Base-by-base conservation (phyloP, 2,329 filamentous ascomycete genomes). In the Cladosporium oxysporum region DNA sequence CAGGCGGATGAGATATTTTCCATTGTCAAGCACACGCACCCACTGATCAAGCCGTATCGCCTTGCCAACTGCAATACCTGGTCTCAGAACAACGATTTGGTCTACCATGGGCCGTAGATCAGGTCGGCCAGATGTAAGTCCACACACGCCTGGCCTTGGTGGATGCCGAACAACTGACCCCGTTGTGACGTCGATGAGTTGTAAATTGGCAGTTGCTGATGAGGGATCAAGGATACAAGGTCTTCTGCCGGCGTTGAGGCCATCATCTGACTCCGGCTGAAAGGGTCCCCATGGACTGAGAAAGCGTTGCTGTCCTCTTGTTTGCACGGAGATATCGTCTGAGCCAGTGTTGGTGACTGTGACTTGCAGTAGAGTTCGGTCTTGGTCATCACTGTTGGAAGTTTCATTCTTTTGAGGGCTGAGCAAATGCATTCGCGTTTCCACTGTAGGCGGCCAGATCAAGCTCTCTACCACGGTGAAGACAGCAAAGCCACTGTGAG, bases 291-390 rank as follows among this genome's bases (percentile, higher is more conserved):
- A 63, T 23, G 67, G 67, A 6, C 58, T 52, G n/a, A 71, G 62
- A 47, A 68, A 70, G 21, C 49, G 50, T 58, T 69, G 69, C 28
- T 64, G 61, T 33, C 67, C 68, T 18, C 65, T 64, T 28, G 67
- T 69, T 31, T 70, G 69, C 21, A 67, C 60, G 5, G 55, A 69
- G 28, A 70, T 65, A 6, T 63, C 7, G 14, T 64, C 28, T 21
- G 58, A 60, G 49, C 69, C 59, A 18, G 59, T 67, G 29, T 70
- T 70, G 8, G 52, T 55, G n/a, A 69, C 64, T 16, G 65, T 49
- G 37, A 71, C 53, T 33, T 64, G 55, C 29, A 71, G 62, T 10
- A 60, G 3, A 37, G 12, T 60, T n/a, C 6, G 65, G 16, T 23
- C 18, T 10, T 23, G 28, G 8, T 35, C 18, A 14, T 31, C 26